These are phyloP conservation scores for Neurospora pannonica DNA, from an alignment of 495 filamentous ascomycete genomes.

Conservation along the genomic window DNA sequence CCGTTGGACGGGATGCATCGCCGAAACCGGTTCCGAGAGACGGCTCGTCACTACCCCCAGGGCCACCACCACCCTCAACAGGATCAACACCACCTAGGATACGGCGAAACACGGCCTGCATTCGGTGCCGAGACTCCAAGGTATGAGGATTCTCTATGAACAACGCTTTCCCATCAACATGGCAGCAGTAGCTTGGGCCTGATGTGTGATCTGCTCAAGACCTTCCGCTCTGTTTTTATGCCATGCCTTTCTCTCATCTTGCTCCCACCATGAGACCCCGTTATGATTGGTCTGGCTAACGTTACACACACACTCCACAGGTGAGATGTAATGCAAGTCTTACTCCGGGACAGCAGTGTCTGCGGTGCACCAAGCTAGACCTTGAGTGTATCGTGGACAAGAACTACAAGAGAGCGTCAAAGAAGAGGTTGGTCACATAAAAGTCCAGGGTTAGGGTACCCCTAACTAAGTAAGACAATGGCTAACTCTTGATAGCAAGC, in stretches of 20 bases:
- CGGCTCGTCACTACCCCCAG: neutral
- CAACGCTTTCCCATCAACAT: neutral
- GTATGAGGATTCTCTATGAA: constrained; percentile 9
- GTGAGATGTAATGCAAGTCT: constrained; percentile 36
- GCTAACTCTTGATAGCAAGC: constrained; percentile 20
- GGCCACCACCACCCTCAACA: neutral
- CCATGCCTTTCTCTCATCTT: neutral
- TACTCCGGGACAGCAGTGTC: constrained; percentile 29
- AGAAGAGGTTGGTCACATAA: constrained; percentile 25
- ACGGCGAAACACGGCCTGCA: constrained; percentile 34
- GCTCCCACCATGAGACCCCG: neutral
- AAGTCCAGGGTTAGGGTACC: neutral
- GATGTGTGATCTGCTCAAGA: neutral
- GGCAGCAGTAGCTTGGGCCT: neutral
- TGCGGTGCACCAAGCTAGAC: constrained; percentile 35
- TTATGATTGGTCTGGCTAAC: neutral
- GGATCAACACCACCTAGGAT: constrained; percentile 16
- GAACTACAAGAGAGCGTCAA: constrained; percentile 34
- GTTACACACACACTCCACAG: constrained; percentile 10
- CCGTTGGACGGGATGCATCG: neutral
- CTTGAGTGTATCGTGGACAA: constrained; percentile 36
- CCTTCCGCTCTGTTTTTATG: neutral
- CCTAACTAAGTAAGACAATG: neutral
- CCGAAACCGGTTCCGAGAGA: neutral
- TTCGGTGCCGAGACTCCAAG: constrained; percentile 35